A percentile compares a stretch with the other conserved stretches of the same genome.
phyloP scores from a whole-genome alignment of 352 stramenopile species.

The Pythium rishiriense region DNA sequence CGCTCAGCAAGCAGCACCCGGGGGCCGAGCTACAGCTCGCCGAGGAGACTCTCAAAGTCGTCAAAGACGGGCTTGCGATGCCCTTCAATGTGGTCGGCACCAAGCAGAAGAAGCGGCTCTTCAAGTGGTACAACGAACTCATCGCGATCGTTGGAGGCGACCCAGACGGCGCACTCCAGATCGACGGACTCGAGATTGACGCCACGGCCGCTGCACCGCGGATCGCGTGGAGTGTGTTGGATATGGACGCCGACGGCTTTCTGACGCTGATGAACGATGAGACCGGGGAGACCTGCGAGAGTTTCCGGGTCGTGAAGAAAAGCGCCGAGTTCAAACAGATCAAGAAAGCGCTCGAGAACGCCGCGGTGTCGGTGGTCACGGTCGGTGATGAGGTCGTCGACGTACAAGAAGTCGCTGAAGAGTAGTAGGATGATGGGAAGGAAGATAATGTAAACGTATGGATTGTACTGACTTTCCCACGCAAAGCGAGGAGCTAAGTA shows the following conservation, averaged over 20 bases:
- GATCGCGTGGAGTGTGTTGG: constrained; percentile 68
- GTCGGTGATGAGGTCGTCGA: constrained; percentile 38
- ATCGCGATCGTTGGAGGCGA: constrained; percentile 56
- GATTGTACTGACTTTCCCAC: not conserved
- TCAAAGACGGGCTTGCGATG: constrained; percentile 85
- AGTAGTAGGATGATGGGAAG: constrained; percentile 6
- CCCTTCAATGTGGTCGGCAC: constrained; percentile 77
- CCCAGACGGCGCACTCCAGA: constrained; percentile 34
- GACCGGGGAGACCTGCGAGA: constrained; percentile 67
- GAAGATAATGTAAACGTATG: not conserved
- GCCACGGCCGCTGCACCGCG: constrained; percentile 18
- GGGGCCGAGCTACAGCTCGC: constrained; percentile 37
- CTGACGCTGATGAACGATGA: constrained; percentile 67
- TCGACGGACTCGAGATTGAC: constrained; percentile 20
- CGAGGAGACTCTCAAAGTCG: constrained; percentile 61
- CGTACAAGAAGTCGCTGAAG: constrained; percentile 8
- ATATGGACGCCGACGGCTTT: constrained; percentile 74
- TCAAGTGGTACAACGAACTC: constrained; percentile 88
- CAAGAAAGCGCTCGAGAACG: constrained; percentile 59
- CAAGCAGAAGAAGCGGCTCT: constrained; percentile 80
- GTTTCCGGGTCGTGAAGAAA: constrained; percentile 69
- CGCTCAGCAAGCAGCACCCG: constrained; percentile 48
- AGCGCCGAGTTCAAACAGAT: constrained; percentile 71
- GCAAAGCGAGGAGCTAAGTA: not conserved
- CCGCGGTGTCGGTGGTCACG: constrained; percentile 55